Base-by-base conservation (phyloP, 2,329 filamentous ascomycete genomes). In the Orbilia javanica region DNA sequence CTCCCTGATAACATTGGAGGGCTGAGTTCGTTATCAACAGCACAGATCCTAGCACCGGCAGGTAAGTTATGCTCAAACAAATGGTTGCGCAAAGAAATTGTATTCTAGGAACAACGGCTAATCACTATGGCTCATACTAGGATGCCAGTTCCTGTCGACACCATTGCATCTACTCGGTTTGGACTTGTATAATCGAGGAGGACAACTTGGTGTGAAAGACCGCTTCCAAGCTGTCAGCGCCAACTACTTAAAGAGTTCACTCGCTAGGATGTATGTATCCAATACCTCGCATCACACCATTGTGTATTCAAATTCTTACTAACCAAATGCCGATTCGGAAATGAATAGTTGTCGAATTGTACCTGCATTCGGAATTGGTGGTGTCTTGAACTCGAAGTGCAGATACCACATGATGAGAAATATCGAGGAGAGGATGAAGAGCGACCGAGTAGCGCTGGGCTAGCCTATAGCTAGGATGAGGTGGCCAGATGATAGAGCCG, bases 141-240 rank as follows among this genome's bases (percentile, higher is more conserved):
- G 57, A 7, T 82, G 81, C 60, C 94, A 97, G 85, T 83, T 96
- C 55, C 80, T 92, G 65, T 93, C 90, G 79, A 97, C 94, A 11
- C 94, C 94, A 0, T 85, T 96, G 83, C 94, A 97, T 84, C 85
- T 97, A 65, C 87, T 96, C 6, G 94, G 94, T 0, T 83, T 97
- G 81, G 94, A 97, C 85, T 81, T 97, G 78, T 97, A 97, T 83
- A 97, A 97, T 83, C 86, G 93, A 1, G 86, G 85, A 60, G 84
- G 83, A 0, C 82, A 82, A 5, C 86, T 84, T 1, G 84, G 84
- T 1, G 88, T 88, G 85, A 83, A 83, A 20, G 89, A 93, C n/a
- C 86, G 94, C n/a, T 88, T 88, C 83, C 82, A 84, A 0, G 88
- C 89, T 66, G 89, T 97, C n/a, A 86, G 88, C 72, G 87, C 89